These are phyloP conservation scores for Flammula alnicola DNA, from an alignment of 1,284 basidiomycete species.

Conservation along the genomic window DNA sequence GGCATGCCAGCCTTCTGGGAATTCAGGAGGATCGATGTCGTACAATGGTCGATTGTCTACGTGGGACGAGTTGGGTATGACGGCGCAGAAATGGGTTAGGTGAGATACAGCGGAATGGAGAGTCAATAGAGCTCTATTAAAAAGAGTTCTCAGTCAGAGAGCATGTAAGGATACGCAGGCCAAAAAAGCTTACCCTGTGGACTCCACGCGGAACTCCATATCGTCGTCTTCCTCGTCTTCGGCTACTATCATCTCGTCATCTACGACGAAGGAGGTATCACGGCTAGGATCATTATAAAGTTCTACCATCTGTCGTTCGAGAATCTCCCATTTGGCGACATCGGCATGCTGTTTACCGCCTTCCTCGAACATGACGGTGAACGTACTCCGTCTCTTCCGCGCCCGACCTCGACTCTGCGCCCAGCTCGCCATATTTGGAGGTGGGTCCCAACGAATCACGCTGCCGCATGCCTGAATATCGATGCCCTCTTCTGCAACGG, in stretches of 20 bases:
- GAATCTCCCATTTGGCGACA: slow-evolving; percentile 57
- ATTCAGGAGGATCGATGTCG: too few species aligned
- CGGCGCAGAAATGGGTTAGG: slow-evolving; percentile 77
- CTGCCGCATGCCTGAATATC: too few species aligned
- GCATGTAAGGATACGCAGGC: too few species aligned
- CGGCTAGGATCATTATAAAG: slow-evolving; percentile 62
- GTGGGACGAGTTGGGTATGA: too few species aligned
- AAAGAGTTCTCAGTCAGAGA: background rate
- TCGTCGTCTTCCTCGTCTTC: slow-evolving; percentile 46
- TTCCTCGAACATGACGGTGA: slow-evolving; percentile 69
- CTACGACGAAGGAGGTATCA: slow-evolving; percentile 27
- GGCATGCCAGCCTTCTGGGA: too few species aligned
- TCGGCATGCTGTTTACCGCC: slow-evolving; percentile 42
- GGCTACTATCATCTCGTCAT: slow-evolving; percentile 23
- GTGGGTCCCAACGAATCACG: slow-evolving; percentile 77
- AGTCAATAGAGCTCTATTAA: slow-evolving; percentile 68
- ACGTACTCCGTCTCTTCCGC: slow-evolving; percentile 68
- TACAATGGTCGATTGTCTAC: too few species aligned
- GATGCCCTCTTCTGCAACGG: too few species aligned
- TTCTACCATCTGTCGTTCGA: slow-evolving; percentile 60
- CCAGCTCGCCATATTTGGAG: slow-evolving; percentile 77
- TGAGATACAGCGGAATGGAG: slow-evolving; percentile 71
- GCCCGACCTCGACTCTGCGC: slow-evolving; percentile 82
- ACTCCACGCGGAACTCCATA: too few species aligned
- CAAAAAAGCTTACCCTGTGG: slow-evolving; percentile 60